Percentiles rank a stretch among this genome's conserved stretches.
Evolutionary conservation across 768 basidiomycete species (phyloP).

Genomic region (Trametes villosa): DNA sequence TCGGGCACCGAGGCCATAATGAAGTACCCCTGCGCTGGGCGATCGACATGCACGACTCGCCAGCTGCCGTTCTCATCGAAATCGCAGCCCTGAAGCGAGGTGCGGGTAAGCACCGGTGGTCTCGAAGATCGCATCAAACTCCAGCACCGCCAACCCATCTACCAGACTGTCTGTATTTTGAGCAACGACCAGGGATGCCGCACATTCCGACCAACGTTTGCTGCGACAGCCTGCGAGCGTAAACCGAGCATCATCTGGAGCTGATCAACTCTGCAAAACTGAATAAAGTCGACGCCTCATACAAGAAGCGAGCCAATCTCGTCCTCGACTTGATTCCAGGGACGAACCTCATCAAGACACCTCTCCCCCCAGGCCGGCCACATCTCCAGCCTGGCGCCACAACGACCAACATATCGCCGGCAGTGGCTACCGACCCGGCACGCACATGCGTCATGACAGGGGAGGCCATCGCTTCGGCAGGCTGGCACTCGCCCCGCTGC

Average conservation of each 20-base stretch:
- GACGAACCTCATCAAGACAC: constrained; percentile 6
- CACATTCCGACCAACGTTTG: constrained; percentile 21
- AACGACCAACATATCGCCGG: background rate
- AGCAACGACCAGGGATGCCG: background rate
- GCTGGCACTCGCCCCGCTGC: background rate
- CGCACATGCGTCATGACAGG: constrained; percentile 5
- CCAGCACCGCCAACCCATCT: too few species aligned
- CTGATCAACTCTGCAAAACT: background rate
- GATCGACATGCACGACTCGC: too few species aligned
- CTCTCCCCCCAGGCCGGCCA: background rate
- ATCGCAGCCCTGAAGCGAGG: too few species aligned
- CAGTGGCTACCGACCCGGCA: background rate
- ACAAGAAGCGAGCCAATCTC: constrained; percentile 3
- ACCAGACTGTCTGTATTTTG: too few species aligned
- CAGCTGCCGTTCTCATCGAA: too few species aligned
- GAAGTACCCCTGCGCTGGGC: too few species aligned
- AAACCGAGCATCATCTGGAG: background rate
- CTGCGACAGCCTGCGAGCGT: background rate
- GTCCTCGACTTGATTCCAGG: constrained; percentile 4
- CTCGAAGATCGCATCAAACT: too few species aligned
- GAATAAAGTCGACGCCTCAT: background rate
- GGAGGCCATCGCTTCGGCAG: background rate
- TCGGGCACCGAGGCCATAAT: too few species aligned
- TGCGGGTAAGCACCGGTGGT: too few species aligned
- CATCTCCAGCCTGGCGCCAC: background rate